phyloP scores from a whole-genome alignment of 73 alveolate species.

The Paramecium biaurelia region DNA sequence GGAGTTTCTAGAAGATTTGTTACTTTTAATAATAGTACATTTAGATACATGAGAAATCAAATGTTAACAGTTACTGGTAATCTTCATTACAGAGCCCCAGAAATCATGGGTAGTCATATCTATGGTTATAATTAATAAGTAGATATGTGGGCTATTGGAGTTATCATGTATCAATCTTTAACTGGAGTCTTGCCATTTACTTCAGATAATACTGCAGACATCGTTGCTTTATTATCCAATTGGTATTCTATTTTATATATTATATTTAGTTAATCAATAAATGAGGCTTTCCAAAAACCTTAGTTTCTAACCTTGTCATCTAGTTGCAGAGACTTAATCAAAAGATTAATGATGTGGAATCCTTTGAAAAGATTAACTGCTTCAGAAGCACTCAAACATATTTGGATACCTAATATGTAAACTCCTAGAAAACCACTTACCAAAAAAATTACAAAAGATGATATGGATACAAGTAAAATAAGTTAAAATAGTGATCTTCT shows the following conservation, averaged over 20 bases:
- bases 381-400: constrained; percentile 31
- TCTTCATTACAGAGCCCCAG: constrained; percentile 37
- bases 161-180: not conserved
- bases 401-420: constrained; percentile 10
- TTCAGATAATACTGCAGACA: not conserved
- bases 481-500: not conserved
- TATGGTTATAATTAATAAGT: constrained; percentile 25
- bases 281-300: not conserved
- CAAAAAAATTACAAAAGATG: constrained; percentile 9
- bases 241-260: not conserved
- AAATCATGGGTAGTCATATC: not conserved
- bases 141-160: constrained; percentile 49
- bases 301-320: not conserved
- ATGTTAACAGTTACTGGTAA: constrained; percentile 41
- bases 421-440: not conserved
- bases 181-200: constrained; percentile 12
- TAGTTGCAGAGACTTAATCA: constrained; percentile 25
- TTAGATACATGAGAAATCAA: not conserved
- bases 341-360: constrained; percentile 45
- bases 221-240: not conserved
- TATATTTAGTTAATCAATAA: not conserved
- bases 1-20: constrained; percentile 56
- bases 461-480: constrained; percentile 11
- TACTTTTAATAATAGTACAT: not conserved
- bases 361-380: constrained; percentile 39